Conservation (phyloP, 1,284 basidiomycete genomes). For the Rhizoctonia solani region DNA sequence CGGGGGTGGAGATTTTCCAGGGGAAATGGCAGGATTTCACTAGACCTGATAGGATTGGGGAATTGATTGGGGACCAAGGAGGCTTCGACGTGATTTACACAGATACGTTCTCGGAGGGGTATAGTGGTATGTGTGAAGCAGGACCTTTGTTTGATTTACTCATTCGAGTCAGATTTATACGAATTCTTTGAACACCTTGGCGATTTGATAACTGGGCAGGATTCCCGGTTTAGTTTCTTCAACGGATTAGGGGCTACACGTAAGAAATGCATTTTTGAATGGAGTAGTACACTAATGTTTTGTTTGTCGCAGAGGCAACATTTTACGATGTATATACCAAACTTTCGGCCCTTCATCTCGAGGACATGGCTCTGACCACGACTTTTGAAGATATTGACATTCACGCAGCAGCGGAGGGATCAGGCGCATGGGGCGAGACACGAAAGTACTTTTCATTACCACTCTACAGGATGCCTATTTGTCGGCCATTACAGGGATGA, state of each 20-base stretch:
- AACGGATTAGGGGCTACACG: conserved; percentile 96
- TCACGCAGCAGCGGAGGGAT: conserved; percentile 49
- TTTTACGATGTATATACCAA: conserved; percentile 93
- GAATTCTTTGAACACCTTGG: conserved; percentile 85
- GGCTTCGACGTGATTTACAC: conserved; percentile 92
- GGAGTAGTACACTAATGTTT: background rate
- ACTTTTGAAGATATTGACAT: conserved; percentile 77
- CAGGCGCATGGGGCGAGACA: conserved; percentile 66
- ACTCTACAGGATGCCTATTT: conserved; percentile 51
- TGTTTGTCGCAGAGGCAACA: conserved; percentile 63
- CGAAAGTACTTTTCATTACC: conserved; percentile 73
- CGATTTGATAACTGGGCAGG: conserved; percentile 74
- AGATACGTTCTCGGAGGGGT: conserved; percentile 94
- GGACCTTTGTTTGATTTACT: background rate
- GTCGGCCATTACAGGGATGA: conserved; percentile 15
- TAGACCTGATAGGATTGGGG: conserved; percentile 51
- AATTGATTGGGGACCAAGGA: conserved; percentile 54
- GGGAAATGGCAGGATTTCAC: conserved; percentile 92
- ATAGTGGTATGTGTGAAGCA: conserved; percentile 56
- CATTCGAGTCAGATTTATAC: conserved; percentile 60
- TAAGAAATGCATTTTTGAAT: conserved; percentile 46
- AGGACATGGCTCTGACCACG: conserved; percentile 75
- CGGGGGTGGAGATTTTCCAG: conserved; percentile 81
- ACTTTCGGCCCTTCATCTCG: conserved; percentile 84
- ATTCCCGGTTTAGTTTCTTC: conserved; percentile 92